These are phyloP conservation scores for Penicillium sp. DNA, from an alignment of 2,329 filamentous ascomycete species.

Conservation along the genomic window DNA sequence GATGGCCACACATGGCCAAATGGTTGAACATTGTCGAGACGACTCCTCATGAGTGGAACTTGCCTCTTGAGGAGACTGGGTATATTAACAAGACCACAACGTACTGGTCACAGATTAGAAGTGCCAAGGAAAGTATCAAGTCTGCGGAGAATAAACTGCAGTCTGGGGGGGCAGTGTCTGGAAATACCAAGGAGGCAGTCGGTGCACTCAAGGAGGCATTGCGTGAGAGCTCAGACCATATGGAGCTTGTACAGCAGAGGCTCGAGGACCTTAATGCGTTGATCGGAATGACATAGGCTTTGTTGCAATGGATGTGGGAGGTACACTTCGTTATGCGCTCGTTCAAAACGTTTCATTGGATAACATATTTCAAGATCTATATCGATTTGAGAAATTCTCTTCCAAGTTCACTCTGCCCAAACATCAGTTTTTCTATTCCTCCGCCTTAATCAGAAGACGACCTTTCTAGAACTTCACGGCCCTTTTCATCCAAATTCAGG, in stretches of 20 bases:
- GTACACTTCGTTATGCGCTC: not conserved
- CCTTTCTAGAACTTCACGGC: not conserved
- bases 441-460: not conserved
- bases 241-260: not conserved
- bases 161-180: not conserved
- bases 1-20: conserved; percentile 21
- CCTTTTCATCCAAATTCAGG: not conserved
- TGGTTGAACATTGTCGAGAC: conserved; percentile 22
- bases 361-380: not conserved
- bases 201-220: not conserved
- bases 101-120: conserved; percentile 17
- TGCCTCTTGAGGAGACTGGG: conserved; percentile 19
- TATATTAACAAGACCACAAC: conserved; percentile 13
- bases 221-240: conserved; percentile 1
- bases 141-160: not conserved
- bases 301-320: not conserved
- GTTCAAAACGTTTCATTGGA: not conserved
- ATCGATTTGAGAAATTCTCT: not conserved
- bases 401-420: not conserved
- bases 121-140: conserved; percentile 1
- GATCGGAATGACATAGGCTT: not conserved
- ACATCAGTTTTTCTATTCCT: not conserved
- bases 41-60: conserved; percentile 16
- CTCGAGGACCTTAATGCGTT: conserved; percentile 3
- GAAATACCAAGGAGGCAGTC: not conserved